These are phyloP conservation scores for Mortierella sp. DNA, from an alignment of 371 early-diverging fungal genomes.

Conservation along the genomic window DNA sequence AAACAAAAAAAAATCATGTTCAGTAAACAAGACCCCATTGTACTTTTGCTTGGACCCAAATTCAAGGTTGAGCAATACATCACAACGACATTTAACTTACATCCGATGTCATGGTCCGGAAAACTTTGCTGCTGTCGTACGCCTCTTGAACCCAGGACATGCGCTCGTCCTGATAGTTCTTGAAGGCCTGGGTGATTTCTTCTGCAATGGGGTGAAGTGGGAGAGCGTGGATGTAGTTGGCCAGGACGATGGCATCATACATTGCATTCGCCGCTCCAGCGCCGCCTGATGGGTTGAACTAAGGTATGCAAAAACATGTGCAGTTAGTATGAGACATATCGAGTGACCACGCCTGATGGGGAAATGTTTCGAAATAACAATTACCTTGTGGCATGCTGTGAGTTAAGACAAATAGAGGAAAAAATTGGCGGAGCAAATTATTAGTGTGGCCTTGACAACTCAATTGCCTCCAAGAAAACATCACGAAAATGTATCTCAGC, in stretches of 20 bases:
- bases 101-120: background rate
- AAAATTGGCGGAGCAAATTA: background rate
- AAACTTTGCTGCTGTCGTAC: background rate
- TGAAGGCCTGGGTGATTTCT: background rate
- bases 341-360: too few relatives aligned
- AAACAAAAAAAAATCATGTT: too few relatives aligned
- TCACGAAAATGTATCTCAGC: background rate
- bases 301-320: background rate
- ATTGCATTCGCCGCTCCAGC: background rate
- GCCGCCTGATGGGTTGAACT: conserved; percentile 3
- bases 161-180: background rate
- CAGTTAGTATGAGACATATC: background rate
- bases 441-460: background rate
- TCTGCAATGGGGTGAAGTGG: background rate
- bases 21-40: background rate
- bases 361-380: background rate
- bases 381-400: background rate
- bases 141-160: background rate
- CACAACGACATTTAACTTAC: background rate
- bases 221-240: background rate
- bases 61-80: background rate
- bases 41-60: background rate
- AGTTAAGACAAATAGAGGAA: background rate
- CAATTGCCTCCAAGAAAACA: background rate
- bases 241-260: background rate